phyloP scores from a whole-genome alignment of 441 rosid genomes.

The Arabidopsis lyrata region DNA sequence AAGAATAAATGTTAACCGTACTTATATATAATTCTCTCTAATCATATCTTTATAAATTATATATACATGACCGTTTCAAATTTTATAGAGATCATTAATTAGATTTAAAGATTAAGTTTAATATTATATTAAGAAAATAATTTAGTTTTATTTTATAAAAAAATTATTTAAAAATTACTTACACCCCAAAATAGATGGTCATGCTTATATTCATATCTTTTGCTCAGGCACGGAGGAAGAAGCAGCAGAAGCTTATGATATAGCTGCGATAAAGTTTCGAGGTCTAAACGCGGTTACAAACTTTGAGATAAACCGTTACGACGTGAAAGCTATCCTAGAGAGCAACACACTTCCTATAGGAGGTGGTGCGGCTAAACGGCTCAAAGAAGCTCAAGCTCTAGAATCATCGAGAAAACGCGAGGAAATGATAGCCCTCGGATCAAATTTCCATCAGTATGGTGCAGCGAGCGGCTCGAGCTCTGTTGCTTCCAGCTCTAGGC shows the following conservation, averaged over 20 bases:
- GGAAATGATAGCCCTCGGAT: constrained; percentile 82
- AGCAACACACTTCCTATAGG: constrained; percentile 93
- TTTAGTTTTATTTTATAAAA: too few relatives aligned
- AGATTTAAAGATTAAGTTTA: too few relatives aligned
- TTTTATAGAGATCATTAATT: too few relatives aligned
- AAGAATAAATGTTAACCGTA: constrained; percentile 39
- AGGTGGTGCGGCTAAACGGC: constrained; percentile 93
- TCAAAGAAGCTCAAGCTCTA: constrained; percentile 96
- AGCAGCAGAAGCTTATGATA: constrained; percentile 98
- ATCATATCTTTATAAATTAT: background rate
- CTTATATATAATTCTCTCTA: background rate
- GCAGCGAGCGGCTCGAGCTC: constrained; percentile 62
- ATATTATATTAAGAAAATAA: too few relatives aligned
- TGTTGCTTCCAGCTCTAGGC: constrained; percentile 45
- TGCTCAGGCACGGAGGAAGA: constrained; percentile 91
- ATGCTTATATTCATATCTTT: constrained; percentile 23
- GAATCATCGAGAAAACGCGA: constrained; percentile 86
- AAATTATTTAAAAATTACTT: too few relatives aligned
- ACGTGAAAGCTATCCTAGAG: constrained; percentile 93
- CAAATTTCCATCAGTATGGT: constrained; percentile 55
- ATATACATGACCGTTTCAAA: too few relatives aligned
- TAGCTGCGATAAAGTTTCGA: constrained; percentile 94
- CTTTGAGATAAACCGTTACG: constrained; percentile 94
- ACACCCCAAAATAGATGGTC: too few relatives aligned
- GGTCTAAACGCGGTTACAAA: constrained; percentile 96